Evolutionary conservation across 2,329 filamentous ascomycete species (phyloP).

Genomic region (Botryosphaeria dothidea): DNA sequence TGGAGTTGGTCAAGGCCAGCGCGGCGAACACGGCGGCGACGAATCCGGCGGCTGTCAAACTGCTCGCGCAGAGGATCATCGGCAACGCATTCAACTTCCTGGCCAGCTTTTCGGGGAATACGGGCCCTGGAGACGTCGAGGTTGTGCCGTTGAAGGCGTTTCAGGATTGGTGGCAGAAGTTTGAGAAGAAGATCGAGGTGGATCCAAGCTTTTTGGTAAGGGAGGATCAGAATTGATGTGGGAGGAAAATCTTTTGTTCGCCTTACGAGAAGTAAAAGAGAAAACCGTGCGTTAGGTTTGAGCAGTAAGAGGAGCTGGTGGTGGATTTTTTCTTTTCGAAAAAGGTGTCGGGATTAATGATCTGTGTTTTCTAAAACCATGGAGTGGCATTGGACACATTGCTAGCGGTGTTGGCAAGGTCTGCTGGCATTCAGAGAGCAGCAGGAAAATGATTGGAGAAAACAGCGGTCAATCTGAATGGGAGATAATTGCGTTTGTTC

Average conservation of each 20-base stretch:
- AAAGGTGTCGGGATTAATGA: too few relatives aligned
- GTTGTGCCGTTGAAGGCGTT: slow-evolving; percentile 94
- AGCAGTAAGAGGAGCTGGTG: background rate
- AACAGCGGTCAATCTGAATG: background rate
- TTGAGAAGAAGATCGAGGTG: slow-evolving; percentile 79
- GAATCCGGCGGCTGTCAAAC: slow-evolving; percentile 63
- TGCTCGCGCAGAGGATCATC: slow-evolving; percentile 90
- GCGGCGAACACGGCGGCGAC: slow-evolving; percentile 24
- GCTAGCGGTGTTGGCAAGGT: too few relatives aligned
- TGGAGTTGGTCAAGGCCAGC: slow-evolving; percentile 38
- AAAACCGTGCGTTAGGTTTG: too few relatives aligned
- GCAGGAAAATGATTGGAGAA: background rate
- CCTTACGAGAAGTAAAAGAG: background rate
- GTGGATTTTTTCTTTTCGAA: too few relatives aligned
- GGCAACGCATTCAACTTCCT: slow-evolving; percentile 97
- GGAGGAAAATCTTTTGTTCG: background rate
- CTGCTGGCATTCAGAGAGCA: background rate
- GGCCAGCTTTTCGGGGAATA: slow-evolving; percentile 75
- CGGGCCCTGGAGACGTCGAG: slow-evolving; percentile 67
- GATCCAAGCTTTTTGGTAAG: slow-evolving; percentile 90
- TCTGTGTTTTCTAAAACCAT: too few relatives aligned
- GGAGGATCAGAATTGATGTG: slow-evolving; percentile 39
- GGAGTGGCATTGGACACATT: too few relatives aligned
- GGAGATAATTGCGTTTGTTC: background rate
- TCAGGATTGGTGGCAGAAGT: slow-evolving; percentile 97